phyloP scores from a whole-genome alignment of 305 asterid genomes.

The Fraxinus sp. region DNA sequence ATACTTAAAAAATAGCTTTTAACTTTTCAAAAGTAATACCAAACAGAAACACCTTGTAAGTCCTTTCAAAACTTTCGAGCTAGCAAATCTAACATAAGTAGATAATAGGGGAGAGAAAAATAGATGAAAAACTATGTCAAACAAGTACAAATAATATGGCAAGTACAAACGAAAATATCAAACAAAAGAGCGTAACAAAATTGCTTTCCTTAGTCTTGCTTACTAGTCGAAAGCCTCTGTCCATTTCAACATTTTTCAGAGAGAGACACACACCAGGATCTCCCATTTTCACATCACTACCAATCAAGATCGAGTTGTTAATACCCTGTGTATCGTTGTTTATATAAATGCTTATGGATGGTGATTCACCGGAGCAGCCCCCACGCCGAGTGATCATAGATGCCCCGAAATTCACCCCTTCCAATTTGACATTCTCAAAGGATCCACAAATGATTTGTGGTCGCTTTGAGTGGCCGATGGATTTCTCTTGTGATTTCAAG shows the following conservation, averaged over 20 bases:
- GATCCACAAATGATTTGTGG: conserved; percentile 29
- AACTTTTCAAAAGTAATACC: neutral
- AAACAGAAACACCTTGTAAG: neutral
- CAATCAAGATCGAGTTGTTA: conserved; percentile 66
- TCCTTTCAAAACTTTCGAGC: neutral
- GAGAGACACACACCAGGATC: conserved; percentile 63
- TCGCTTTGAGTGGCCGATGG: conserved; percentile 19
- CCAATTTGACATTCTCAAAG: conserved; percentile 58
- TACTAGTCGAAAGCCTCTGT: conserved; percentile 38
- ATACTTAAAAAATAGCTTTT: neutral
- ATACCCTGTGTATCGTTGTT: conserved; percentile 69
- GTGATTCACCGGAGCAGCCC: conserved; percentile 36
- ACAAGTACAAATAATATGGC: conserved; percentile 27
- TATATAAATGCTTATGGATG: conserved; percentile 54
- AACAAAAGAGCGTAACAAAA: conserved; percentile 11
- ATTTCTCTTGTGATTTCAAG: conserved; percentile 16
- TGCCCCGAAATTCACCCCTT: conserved; percentile 59
- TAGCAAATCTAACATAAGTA: neutral
- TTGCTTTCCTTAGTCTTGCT: conserved; percentile 35
- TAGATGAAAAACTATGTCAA: neutral
- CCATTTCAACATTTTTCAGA: conserved; percentile 52
- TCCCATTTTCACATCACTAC: conserved; percentile 63
- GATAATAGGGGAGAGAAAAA: neutral
- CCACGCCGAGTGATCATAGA: conserved; percentile 38
- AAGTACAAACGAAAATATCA: conserved; percentile 32